Base-by-base conservation (phyloP, 805 yeast genomes). In the Nakazawaea anatomiae region DNA sequence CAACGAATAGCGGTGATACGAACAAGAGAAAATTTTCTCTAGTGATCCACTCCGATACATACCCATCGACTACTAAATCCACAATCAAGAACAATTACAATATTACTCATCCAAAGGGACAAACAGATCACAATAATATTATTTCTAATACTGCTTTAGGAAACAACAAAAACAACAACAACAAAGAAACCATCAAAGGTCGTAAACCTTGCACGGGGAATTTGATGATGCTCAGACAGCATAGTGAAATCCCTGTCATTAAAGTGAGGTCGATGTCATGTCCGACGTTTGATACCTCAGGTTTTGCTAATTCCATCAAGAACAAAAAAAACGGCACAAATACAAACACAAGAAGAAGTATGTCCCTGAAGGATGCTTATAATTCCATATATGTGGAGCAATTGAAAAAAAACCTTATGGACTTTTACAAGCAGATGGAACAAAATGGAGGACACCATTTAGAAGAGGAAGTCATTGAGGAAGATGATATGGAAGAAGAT, bases 401-500 rank as follows among this genome's bases (percentile, higher is more conserved):
- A 2, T 30, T 50, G 35, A 45, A 50, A 28, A 35, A 30, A 11
- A 49, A 50, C 29, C 29, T 50, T 12, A 4, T 45, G 34, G 34
- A 45, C 5, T 42, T 31, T 25, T 50, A 50, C 40, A 12, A 45
- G n/a, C 44, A 36, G 30, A 28, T 38, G 40, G 40, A 38, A 10
- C 18, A 11, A 38, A 11, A 45, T 11, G 31, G 34, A 12, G 31
- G 14, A 7, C 18, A n/a, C 10, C 36, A 18, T 30, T 43, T 46
- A 25, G 50, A 41, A 43, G 38, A 28, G 58, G 64, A 42, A 61
- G 66, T 49, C 79, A 76, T 57, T 67, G 66, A 38, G 54, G 80
- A 44, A 59, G 78, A 40, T 63, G 71, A 29, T 67, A 77, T 0
- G 68, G 76, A 39, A 79, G 80, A 0, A 57, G 75, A 56, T 68